These are phyloP conservation scores for Malus hybrid DNA, from an alignment of 331 rosid genomes.

Conservation along the genomic window DNA sequence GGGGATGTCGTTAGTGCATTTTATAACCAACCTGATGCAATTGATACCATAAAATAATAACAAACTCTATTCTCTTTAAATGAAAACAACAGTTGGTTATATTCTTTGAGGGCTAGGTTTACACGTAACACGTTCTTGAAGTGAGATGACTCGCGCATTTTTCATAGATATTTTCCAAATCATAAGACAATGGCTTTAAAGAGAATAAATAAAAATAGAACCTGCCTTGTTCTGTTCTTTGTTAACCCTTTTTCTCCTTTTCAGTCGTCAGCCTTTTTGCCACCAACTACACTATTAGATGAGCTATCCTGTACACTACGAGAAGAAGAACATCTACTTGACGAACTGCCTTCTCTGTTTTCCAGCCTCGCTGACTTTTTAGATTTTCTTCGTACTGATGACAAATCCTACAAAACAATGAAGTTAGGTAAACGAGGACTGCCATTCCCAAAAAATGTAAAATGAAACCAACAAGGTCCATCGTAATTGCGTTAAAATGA, in stretches of 20 bases:
- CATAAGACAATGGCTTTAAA: background rate
- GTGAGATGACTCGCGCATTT: background rate
- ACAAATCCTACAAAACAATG: slow-evolving; percentile 45
- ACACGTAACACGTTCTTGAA: background rate
- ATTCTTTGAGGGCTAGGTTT: background rate
- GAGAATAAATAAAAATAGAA: background rate
- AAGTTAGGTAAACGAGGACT: background rate
- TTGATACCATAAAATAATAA: background rate
- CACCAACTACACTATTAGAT: slow-evolving; percentile 44
- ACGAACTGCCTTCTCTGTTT: slow-evolving; percentile 49
- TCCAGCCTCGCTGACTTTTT: slow-evolving; percentile 41
- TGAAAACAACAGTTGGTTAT: background rate
- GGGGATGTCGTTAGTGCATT: background rate
- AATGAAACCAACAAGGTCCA: background rate
- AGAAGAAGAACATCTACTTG: slow-evolving; percentile 67
- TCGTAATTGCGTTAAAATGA: background rate
- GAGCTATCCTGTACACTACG: slow-evolving; percentile 70
- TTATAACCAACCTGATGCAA: background rate
- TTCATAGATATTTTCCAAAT: background rate
- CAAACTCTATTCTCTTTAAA: too few species aligned
- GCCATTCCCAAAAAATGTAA: background rate
- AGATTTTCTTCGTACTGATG: slow-evolving; percentile 41
- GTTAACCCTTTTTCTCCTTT: slow-evolving; percentile 7
- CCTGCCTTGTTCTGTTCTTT: slow-evolving; percentile 5
- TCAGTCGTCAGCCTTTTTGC: slow-evolving; percentile 45